These are phyloP conservation scores for Fusarium abutilonis DNA, from an alignment of 2,329 filamentous ascomycete species.

Conservation along the genomic window DNA sequence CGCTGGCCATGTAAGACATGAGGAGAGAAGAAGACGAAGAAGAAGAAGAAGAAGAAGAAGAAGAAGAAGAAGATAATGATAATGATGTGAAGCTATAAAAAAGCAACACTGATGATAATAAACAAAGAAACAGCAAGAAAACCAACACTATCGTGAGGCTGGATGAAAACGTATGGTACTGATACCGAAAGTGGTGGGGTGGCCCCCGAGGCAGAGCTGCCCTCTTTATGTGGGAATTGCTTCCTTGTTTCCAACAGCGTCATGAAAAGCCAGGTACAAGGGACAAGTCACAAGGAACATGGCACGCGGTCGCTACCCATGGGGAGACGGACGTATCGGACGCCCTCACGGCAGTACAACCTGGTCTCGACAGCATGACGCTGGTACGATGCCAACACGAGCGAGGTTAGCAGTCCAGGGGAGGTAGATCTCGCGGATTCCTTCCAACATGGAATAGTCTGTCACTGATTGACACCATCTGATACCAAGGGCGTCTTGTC, in stretches of 20 bases:
- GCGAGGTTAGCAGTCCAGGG: slow-evolving; percentile 1
- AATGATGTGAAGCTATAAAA: slow-evolving; percentile 25
- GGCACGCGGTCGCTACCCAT: slow-evolving; percentile 32
- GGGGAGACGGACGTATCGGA: slow-evolving; percentile 28
- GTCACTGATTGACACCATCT: slow-evolving; percentile 28
- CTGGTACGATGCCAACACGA: slow-evolving; percentile 40
- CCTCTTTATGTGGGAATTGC: slow-evolving; percentile 42
- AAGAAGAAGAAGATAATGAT: slow-evolving; percentile 3
- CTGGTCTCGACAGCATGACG: slow-evolving; percentile 33
- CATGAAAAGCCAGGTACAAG: slow-evolving; percentile 32
- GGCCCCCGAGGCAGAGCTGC: slow-evolving; percentile 32
- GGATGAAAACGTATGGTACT: slow-evolving; percentile 7
- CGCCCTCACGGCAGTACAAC: slow-evolving; percentile 33
- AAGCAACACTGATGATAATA: not conserved
- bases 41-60: not conserved
- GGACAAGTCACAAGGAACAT: slow-evolving; percentile 35
- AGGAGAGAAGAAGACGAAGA: not conserved
- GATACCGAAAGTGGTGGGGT: slow-evolving; percentile 17
- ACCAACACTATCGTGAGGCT: not conserved
- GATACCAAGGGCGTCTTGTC: slow-evolving; percentile 33
- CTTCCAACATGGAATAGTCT: slow-evolving; percentile 11
- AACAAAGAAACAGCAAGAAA: not conserved
- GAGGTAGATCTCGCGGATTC: slow-evolving; percentile 13
- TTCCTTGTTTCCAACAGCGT: slow-evolving; percentile 29
- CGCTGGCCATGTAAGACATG: slow-evolving; percentile 36